A percentile compares a stretch with the other conserved stretches of the same genome.
Evolutionary conservation across 2,329 filamentous ascomycete species (phyloP).

Genomic region (Pestalotiopsis sp.): DNA sequence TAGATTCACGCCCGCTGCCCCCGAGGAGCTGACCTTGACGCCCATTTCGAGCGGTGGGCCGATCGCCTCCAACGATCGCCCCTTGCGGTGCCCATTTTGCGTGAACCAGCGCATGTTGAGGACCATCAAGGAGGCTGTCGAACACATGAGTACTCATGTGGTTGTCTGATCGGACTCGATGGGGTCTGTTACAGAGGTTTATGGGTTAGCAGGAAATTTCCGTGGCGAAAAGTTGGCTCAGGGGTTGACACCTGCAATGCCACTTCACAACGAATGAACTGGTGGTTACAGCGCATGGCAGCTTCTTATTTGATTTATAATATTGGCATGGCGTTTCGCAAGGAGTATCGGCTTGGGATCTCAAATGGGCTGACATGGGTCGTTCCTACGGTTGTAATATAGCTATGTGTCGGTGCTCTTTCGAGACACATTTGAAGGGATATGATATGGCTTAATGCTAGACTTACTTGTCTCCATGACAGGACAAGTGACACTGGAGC

Average conservation of each 20-base stretch:
- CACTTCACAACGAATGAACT: not conserved
- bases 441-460: too few species aligned
- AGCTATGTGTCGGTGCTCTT: too few species aligned
- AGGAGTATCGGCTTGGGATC: not conserved
- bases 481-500: too few species aligned
- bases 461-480: too few species aligned
- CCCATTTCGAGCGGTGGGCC: constrained; percentile 55
- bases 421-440: too few species aligned
- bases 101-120: constrained; percentile 64
- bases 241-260: not conserved
- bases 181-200: not conserved
- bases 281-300: not conserved
- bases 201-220: not conserved
- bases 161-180: constrained; percentile 44
- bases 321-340: not conserved
- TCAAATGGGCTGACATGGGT: not conserved
- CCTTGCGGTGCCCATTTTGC: constrained; percentile 62
- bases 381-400: not conserved
- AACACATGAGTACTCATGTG: constrained; percentile 65
- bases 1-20: constrained; percentile 28
- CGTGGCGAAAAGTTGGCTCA: not conserved
- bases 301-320: not conserved
- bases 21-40: constrained; percentile 51
- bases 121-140: constrained; percentile 63
- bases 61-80: constrained; percentile 47